Evolutionary conservation across 768 basidiomycete genomes (phyloP), one percentile per base, ranked within the genome.

Genomic region (Mycena galopus): DNA sequence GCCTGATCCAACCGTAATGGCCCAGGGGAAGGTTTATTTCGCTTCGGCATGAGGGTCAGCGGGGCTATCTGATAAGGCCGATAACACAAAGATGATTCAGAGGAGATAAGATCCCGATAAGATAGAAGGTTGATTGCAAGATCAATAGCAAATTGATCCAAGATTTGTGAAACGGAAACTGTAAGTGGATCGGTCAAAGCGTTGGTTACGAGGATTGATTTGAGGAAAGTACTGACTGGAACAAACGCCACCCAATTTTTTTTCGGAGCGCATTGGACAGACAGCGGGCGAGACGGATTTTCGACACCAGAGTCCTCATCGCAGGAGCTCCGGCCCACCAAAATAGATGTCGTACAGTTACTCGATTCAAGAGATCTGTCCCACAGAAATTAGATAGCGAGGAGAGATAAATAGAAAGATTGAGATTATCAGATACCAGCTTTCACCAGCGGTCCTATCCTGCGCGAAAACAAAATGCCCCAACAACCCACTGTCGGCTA

Each of bases 311-410:
- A 12, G 3, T 3, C 50, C 50, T 7, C 25, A 12, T 23, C n/a
- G 50, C 50, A 27, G 25, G 25, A 25, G 9, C 14, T 3, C 39
- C 39, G 23, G 23, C 11, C 5, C 51, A 39, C 35, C 17, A 27
- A 56, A 56, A 56, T 42, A 35, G 57, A 47, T 47, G 11, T 21
- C 11, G 35, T 27, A 44, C 29, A 47, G n/a, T 59, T 67, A 59
- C 65, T 67, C 30, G 39, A 67, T 67, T 58, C 6, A 35, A 57
- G 12, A 44, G 42, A 58, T 67, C 57, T 56, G 37, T 63, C 68
- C 68, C 68, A 63, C 68, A 67, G 44, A 7, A 6, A 11, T 19
- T 51, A 67, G 58, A 60, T 50, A 69, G 29, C 59, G 27, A 33
- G 3, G 21, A n/a, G 9, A 47, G 58, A 62, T 61, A 69, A 56